Conservation (phyloP, 2,329 filamentous ascomycete species). For the Lasiodiplodia citricola region DNA sequence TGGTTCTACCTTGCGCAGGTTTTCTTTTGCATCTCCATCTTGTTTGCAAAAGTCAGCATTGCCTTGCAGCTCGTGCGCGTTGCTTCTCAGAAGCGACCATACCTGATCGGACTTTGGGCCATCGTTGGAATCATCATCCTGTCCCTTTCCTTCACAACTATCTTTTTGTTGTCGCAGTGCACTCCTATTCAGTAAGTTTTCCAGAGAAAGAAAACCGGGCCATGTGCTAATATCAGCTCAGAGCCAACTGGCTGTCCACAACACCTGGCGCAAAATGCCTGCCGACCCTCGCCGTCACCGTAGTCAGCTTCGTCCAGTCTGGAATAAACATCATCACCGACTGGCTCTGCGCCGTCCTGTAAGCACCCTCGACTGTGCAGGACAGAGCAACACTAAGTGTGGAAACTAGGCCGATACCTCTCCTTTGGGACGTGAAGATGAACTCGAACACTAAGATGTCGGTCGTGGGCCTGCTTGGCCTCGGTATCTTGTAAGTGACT, state of each 20-base stretch:
- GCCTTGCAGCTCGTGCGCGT: slow-evolving; percentile 43
- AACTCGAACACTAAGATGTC: slow-evolving; percentile 34
- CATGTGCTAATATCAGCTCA: background rate
- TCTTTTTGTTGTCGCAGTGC: slow-evolving; percentile 38
- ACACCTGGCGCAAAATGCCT: slow-evolving; percentile 10
- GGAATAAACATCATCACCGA: slow-evolving; percentile 44
- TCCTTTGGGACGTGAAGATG: slow-evolving; percentile 36
- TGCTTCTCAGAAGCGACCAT: slow-evolving; percentile 36
- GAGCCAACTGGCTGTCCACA: slow-evolving; percentile 10
- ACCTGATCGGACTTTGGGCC: slow-evolving; percentile 35
- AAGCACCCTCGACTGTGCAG: background rate
- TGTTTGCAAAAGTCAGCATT: slow-evolving; percentile 44
- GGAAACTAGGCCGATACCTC: slow-evolving; percentile 31
- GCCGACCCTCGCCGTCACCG: slow-evolving; percentile 2
- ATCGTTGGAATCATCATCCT: slow-evolving; percentile 38
- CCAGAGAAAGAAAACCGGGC: background rate
- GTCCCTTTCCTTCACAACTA: slow-evolving; percentile 42
- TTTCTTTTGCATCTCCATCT: slow-evolving; percentile 43
- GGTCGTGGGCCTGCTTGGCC: slow-evolving; percentile 32
- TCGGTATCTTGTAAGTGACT: slow-evolving; percentile 34
- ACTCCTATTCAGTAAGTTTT: slow-evolving; percentile 32
- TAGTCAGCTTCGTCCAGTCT: slow-evolving; percentile 16
- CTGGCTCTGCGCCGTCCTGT: slow-evolving; percentile 43
- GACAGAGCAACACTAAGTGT: background rate
- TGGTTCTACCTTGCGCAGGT: slow-evolving; percentile 46